Evolutionary conservation across 768 basidiomycete genomes (phyloP), one percentile per base, ranked within the genome.

Genomic region (Kwoniella botswanensis): DNA sequence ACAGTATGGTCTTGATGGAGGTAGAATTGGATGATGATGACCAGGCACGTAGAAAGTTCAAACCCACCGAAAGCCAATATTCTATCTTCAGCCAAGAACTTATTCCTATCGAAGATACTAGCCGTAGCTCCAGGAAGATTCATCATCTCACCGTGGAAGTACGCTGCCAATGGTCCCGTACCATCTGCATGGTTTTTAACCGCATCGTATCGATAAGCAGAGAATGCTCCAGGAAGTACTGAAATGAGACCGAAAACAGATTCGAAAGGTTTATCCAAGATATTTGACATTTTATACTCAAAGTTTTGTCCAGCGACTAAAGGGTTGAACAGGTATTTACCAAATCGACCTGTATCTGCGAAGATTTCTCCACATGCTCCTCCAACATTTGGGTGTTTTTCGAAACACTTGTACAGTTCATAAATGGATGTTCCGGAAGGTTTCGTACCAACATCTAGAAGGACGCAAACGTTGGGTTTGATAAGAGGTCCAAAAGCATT

Each of bases 31-130:
- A 24, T 15, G 46, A 52, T 64, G 63, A 26, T 17, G 29, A 52
- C 22, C 26, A 53, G 50, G 12, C n/a, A 26, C 46, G 26, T 18
- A 41, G 54, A 46, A 7, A 35, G 35, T 35, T 35, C 35, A 10
- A 13, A 70, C 74, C 64, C 59, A 76, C 74, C 75, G 53, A 85
- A 92, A 89, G 86, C 93, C 90, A 74, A 65, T 52, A 73, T 72
- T n/a, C 75, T 70, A 55, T 76, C 74, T 80, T 93, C 93, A 22
- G 93, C 93, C 70, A 93, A 89, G 82, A 93, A 94, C 91, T 93
- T 94, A 86, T 94, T 94, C 53, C 93, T 88, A 84, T 93, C 88
- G 85, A 82, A 59, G 41, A 72, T 71, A 17, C 68, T 71, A 1
- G 79, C 79, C 9, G 71, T 73, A 1, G 76, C 76, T 4, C 79